These are phyloP conservation scores for Biscogniauxia mediterranea DNA, from an alignment of 2,329 filamentous ascomycete species.

Conservation along the genomic window DNA sequence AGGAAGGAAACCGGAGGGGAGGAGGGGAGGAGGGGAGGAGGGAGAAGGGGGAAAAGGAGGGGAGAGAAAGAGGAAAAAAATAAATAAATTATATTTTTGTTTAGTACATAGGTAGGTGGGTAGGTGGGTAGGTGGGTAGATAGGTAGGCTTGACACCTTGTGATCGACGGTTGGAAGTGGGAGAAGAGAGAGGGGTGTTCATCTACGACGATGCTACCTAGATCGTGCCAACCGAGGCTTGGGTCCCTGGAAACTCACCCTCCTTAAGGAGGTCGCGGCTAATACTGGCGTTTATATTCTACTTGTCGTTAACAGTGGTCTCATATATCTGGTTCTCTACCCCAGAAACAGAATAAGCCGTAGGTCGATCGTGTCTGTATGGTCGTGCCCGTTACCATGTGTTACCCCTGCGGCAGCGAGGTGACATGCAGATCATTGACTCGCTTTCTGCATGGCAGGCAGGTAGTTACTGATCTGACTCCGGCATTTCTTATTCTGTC, in stretches of 20 bases:
- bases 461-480: slow-evolving; percentile 1
- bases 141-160: neutral
- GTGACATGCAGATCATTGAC: slow-evolving; percentile 28
- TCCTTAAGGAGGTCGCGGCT: neutral
- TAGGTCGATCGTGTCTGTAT: slow-evolving; percentile 18
- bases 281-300: slow-evolving; percentile 3
- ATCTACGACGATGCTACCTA: neutral
- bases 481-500: slow-evolving; percentile 1
- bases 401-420: slow-evolving; percentile 30
- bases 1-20: neutral
- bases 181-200: neutral
- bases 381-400: slow-evolving; percentile 29
- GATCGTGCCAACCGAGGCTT: neutral
- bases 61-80: neutral
- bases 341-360: slow-evolving; percentile 17
- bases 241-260: neutral
- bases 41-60: too few relatives aligned
- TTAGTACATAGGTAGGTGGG: too few relatives aligned
- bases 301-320: slow-evolving; percentile 1
- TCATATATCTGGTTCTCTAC: slow-evolving; percentile 14
- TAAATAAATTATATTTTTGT: neutral
- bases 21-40: too few relatives aligned
- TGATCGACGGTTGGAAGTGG: neutral
- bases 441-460: slow-evolving; percentile 23
- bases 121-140: too few relatives aligned